Percentiles rank a stretch among this genome's conserved stretches.
Evolutionary conservation across 2,329 filamentous ascomycete species (phyloP).

Genomic region (Colletotrichum tropicicola): DNA sequence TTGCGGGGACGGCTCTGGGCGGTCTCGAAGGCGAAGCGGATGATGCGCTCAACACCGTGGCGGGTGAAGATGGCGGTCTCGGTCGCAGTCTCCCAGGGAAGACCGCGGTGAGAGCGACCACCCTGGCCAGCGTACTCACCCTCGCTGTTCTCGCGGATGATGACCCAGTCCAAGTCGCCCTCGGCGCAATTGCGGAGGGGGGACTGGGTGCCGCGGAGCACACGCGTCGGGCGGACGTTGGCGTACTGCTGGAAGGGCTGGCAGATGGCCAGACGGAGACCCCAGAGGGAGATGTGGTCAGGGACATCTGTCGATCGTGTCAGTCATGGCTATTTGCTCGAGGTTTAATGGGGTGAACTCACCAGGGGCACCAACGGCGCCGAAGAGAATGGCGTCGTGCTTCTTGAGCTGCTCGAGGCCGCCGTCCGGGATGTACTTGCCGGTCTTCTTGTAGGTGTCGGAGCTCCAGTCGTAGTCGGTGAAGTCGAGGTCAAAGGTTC

Average conservation of each 20-base stretch:
- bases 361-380: constrained; percentile 39
- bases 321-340: neutral
- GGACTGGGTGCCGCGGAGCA: constrained; percentile 65
- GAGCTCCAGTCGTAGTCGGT: constrained; percentile 74
- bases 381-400: constrained; percentile 42
- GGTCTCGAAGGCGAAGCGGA: constrained; percentile 70
- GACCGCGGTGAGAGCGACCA: constrained; percentile 64
- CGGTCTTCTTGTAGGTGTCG: constrained; percentile 71
- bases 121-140: constrained; percentile 73
- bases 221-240: constrained; percentile 69
- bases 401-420: constrained; percentile 50
- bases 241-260: constrained; percentile 72
- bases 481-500: constrained; percentile 69
- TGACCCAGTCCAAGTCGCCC: constrained; percentile 71
- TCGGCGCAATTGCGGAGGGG: constrained; percentile 58
- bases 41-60: constrained; percentile 65
- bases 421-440: constrained; percentile 70
- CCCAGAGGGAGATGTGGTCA: constrained; percentile 74
- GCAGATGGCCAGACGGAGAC: constrained; percentile 69
- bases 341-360: neutral
- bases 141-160: constrained; percentile 72
- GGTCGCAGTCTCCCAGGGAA: constrained; percentile 67
- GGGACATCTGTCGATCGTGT: constrained; percentile 57
- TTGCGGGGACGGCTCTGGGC: constrained; percentile 62
- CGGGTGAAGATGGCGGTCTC: constrained; percentile 72